Evolutionary conservation across 257 asterid genomes (phyloP).

Genomic region (Salvia miltiorrhiza): DNA sequence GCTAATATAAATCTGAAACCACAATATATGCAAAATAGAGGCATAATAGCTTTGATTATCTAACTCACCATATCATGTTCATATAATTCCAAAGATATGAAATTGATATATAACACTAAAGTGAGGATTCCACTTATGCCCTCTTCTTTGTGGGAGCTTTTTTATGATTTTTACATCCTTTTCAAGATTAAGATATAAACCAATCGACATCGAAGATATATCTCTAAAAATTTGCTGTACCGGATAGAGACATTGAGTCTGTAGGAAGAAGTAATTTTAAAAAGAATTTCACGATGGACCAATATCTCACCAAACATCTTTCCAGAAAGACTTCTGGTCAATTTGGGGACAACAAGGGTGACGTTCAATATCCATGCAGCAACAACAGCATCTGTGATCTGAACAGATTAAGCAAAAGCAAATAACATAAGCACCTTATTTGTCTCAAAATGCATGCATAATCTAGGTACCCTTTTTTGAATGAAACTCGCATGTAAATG

Average conservation of each 20-base stretch:
- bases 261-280: conserved; percentile 6
- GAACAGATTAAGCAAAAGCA: conserved; percentile 25
- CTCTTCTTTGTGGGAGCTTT: conserved; percentile 80
- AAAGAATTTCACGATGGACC: neutral
- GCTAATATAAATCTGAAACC: neutral
- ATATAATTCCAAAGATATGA: neutral
- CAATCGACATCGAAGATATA: conserved; percentile 75
- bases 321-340: conserved; percentile 94
- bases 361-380: conserved; percentile 98
- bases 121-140: conserved; percentile 55
- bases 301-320: conserved; percentile 72
- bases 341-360: conserved; percentile 81
- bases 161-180: conserved; percentile 75
- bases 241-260: conserved; percentile 34
- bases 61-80: conserved; percentile 6
- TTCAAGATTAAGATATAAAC: conserved; percentile 68
- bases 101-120: conserved; percentile 2
- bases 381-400: conserved; percentile 98
- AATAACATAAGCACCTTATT: conserved; percentile 16
- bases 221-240: conserved; percentile 91
- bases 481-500: neutral
- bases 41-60: conserved; percentile 5
- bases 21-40: conserved; percentile 5
- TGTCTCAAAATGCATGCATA: conserved; percentile 4
- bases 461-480: neutral